These are phyloP conservation scores for Plasmopara viticola DNA, from an alignment of 352 stramenopile species.

Conservation along the genomic window DNA sequence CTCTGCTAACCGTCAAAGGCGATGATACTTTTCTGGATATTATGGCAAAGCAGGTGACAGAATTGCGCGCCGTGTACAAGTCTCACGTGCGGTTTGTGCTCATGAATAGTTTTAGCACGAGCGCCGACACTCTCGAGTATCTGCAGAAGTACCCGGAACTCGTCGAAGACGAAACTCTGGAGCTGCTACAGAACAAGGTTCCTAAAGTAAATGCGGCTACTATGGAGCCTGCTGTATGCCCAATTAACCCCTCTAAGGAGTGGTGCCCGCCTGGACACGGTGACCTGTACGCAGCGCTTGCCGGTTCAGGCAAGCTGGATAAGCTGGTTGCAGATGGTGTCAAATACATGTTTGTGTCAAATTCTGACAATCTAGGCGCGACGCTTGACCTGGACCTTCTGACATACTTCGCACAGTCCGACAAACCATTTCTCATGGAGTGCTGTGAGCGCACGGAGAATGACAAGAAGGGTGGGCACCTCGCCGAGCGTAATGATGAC, in stretches of 20 bases:
- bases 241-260: slow-evolving; percentile 69
- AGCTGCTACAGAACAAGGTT: slow-evolving; percentile 99
- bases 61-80: slow-evolving; percentile 91
- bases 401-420: slow-evolving; percentile 87
- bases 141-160: slow-evolving; percentile 87
- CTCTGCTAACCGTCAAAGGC: slow-evolving; percentile 89
- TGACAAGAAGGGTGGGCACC: slow-evolving; percentile 99
- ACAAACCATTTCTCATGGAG: slow-evolving; percentile 90
- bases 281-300: slow-evolving; percentile 80
- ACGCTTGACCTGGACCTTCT: slow-evolving; percentile 79
- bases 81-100: slow-evolving; percentile 89
- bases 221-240: slow-evolving; percentile 53
- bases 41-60: slow-evolving; percentile 89
- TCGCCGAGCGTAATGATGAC: slow-evolving; percentile 89
- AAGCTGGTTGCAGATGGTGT: slow-evolving; percentile 78
- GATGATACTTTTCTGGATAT: slow-evolving; percentile 92
- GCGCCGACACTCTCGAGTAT: slow-evolving; percentile 80
- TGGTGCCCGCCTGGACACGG: slow-evolving; percentile 84
- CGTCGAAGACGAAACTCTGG: slow-evolving; percentile 91
- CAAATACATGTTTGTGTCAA: slow-evolving; percentile 90
- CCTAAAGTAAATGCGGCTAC: slow-evolving; percentile 91
- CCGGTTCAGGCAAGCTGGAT: slow-evolving; percentile 79
- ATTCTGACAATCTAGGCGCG: slow-evolving; percentile 84
- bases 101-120: slow-evolving; percentile 89
- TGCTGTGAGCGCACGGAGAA: slow-evolving; percentile 97